phyloP scores from a whole-genome alignment of 2,329 filamentous ascomycete species.

The Pyricularia sp. region DNA sequence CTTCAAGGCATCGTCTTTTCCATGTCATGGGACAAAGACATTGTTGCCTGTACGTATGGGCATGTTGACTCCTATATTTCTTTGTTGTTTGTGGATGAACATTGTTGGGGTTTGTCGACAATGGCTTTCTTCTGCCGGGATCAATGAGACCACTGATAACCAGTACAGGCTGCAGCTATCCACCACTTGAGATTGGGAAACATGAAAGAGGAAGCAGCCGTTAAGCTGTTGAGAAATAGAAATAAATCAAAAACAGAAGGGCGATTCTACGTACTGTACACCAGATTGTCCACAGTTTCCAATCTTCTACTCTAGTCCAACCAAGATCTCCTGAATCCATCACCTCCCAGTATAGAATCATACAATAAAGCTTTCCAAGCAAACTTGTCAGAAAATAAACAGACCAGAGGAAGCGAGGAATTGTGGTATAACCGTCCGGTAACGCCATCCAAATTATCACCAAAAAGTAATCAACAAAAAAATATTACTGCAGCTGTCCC shows the following conservation, averaged over 20 bases:
- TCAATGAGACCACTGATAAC: background rate
- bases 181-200: background rate
- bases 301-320: background rate
- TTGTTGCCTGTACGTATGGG: background rate
- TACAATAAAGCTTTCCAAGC: background rate
- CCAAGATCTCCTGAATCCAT: background rate
- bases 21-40: background rate
- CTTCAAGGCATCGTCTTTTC: background rate
- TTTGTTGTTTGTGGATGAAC: background rate
- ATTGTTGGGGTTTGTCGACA: background rate
- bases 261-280: background rate
- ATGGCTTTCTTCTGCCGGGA: background rate
- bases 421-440: background rate
- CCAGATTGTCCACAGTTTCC: background rate
- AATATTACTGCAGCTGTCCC: background rate
- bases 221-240: background rate
- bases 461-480: background rate
- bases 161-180: background rate
- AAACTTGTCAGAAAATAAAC: background rate
- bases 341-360: background rate
- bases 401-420: background rate
- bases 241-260: background rate
- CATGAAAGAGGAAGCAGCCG: background rate
- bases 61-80: background rate
- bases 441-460: background rate